These are phyloP conservation scores for Agaricus blazei DNA, from an alignment of 768 basidiomycete genomes.

Conservation along the genomic window DNA sequence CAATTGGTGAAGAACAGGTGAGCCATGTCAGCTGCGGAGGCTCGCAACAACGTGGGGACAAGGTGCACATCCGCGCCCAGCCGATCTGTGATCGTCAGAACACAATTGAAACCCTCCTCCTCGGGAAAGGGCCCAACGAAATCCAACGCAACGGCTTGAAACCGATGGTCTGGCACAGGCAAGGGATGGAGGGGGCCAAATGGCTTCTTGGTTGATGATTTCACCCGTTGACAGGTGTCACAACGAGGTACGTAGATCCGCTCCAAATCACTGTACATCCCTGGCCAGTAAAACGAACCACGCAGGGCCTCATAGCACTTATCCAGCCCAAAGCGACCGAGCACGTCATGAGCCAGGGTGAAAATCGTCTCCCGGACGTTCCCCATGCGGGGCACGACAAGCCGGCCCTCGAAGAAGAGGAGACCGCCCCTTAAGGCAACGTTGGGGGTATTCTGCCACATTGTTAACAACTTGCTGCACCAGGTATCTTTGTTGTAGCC, in stretches of 20 bases:
- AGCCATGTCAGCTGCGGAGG: conserved; percentile 5
- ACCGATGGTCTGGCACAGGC: not conserved
- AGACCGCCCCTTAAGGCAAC: conserved; percentile 13
- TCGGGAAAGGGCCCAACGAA: conserved; percentile 8
- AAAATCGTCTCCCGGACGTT: conserved; percentile 19
- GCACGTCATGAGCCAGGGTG: conserved; percentile 22
- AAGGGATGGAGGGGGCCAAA: conserved; percentile 24
- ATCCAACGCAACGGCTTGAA: conserved; percentile 1
- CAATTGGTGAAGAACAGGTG: conserved; percentile 17
- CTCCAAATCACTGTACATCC: conserved; percentile 17
- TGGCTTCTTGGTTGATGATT: conserved; percentile 20
- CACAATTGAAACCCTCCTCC: not conserved
- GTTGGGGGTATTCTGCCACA: not conserved
- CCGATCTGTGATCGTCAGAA: conserved; percentile 7
- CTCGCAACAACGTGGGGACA: not conserved
- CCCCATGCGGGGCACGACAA: conserved; percentile 18
- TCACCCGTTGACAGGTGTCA: conserved; percentile 31
- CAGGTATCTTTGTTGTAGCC: not conserved
- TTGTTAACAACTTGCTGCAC: not conserved
- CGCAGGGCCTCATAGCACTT: conserved; percentile 14
- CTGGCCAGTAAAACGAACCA: too few relatives aligned
- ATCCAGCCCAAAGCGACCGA: conserved; percentile 30
- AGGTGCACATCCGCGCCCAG: conserved; percentile 12
- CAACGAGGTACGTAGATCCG: conserved; percentile 27
- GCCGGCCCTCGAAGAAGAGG: conserved; percentile 16